Evolutionary conservation across 352 stramenopile genomes (phyloP).

Genomic region (Phytopythium ostracodes): DNA sequence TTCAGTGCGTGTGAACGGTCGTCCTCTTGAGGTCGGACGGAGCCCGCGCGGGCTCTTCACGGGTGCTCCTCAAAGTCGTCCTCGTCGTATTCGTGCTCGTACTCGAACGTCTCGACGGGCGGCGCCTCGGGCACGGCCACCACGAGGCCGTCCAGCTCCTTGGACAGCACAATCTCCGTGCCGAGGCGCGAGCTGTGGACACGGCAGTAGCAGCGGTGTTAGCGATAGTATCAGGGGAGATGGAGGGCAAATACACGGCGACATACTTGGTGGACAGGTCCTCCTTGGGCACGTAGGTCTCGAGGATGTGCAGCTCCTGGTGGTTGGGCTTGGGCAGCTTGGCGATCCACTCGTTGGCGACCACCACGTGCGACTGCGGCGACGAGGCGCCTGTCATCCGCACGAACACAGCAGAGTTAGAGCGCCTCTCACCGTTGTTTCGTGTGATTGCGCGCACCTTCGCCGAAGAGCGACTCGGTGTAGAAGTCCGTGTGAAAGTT

Average conservation of each 20-base stretch:
- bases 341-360: constrained; percentile 86
- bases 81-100: constrained; percentile 86
- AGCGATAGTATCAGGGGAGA: neutral
- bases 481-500: constrained; percentile 71
- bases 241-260: neutral
- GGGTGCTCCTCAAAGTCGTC: constrained; percentile 63
- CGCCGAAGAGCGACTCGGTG: constrained; percentile 86
- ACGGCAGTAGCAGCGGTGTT: neutral
- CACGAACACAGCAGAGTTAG: too few species aligned
- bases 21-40: neutral
- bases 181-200: constrained; percentile 67
- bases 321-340: constrained; percentile 66
- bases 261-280: constrained; percentile 80
- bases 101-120: constrained; percentile 80
- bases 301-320: constrained; percentile 76
- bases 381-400: constrained; percentile 41
- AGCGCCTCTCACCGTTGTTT: too few species aligned
- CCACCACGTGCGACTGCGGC: constrained; percentile 82
- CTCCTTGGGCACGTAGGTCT: constrained; percentile 69
- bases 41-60: constrained; percentile 10
- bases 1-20: neutral
- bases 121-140: constrained; percentile 82
- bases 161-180: constrained; percentile 84
- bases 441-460: constrained; percentile 46
- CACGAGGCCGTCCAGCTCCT: constrained; percentile 85